These are phyloP conservation scores for Beauveria asiatica DNA, from an alignment of 2,329 filamentous ascomycete genomes.

Conservation along the genomic window DNA sequence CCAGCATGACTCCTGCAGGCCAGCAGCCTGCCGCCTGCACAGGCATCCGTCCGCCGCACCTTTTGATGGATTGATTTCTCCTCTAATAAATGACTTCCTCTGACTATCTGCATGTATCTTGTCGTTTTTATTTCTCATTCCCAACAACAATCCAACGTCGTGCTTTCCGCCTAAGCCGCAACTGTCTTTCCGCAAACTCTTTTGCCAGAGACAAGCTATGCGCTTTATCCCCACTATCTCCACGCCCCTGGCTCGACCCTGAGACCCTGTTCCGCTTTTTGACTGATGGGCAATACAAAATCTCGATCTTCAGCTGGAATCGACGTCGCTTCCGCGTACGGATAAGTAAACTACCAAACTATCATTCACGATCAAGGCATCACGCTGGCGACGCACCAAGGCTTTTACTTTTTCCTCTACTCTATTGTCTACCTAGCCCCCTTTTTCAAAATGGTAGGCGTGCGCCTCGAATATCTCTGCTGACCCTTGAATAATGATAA, in stretches of 20 bases:
- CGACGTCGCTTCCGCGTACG: background rate
- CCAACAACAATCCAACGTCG: no score
- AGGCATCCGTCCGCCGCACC: background rate
- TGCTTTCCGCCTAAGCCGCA: no score
- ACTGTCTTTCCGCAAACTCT: background rate
- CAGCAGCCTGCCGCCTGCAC: background rate
- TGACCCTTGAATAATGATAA: background rate
- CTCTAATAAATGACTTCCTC: background rate
- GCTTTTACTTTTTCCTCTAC: no score
- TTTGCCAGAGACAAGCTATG: background rate
- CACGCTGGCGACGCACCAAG: no score
- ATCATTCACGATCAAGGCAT: background rate
- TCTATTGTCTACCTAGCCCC: no score
- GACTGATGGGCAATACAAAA: conserved; percentile 10
- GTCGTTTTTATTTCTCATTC: background rate
- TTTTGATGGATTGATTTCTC: no score
- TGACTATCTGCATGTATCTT: background rate
- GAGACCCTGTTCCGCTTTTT: conserved; percentile 9
- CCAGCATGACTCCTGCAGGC: conserved; percentile 5
- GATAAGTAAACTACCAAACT: background rate
- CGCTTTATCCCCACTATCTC: background rate
- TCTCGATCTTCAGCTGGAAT: conserved; percentile 10
- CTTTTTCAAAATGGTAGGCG: no score
- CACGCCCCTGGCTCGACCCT: conserved; percentile 7
- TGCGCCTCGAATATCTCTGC: background rate